Evolutionary conservation across 1,284 basidiomycete species (phyloP), one percentile per base, ranked within the genome.

Genomic region (Coniferiporia sulphurascens): DNA sequence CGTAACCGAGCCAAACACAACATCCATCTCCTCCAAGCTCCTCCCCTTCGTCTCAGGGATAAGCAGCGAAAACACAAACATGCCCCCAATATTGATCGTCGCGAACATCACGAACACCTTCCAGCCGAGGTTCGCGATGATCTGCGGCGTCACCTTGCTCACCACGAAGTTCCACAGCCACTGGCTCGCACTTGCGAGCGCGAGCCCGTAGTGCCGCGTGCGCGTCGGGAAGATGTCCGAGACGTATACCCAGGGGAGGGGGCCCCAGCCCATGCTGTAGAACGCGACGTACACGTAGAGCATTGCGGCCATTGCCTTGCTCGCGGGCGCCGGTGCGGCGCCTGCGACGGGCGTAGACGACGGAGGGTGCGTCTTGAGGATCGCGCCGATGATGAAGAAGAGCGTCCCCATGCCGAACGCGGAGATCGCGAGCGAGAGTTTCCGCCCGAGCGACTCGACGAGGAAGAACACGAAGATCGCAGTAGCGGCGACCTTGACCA

Each of bases 141-240:
- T 78, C 27, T 79, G 76, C 5, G 86, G 89, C 12, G 88, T 91
- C 22, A 83, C 77, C 71, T 86, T 86, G n/a, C 85, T 76, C 32
- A 90, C 78, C 55, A 85, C 85, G 65, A 90, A 91, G 73, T 91
- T 92, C 81, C 82, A 92, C 2, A 91, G 73, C 89, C 90, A 93
- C 63, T 91, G 90, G 1, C 86, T 81, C 8, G 82, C 81, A 52
- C 85, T 84, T 0, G 86, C 90, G 1, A 83, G 73, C 0, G 86
- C 82, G 48, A 92, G 75, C 51, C 91, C 91, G 66, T 86, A 90
- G 67, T 90, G 86, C 59, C 90, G 78, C 9, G 89, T 91, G 48
- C 88, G 75, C 43, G 89, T 93, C 32, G 86, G 88, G 80, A 93
- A 93, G 68, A 93, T 91, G 71, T 93, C 91, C 10, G 87, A 77